These are phyloP conservation scores for Penicillium sp. DNA, from an alignment of 2,329 filamentous ascomycete species.

Conservation along the genomic window DNA sequence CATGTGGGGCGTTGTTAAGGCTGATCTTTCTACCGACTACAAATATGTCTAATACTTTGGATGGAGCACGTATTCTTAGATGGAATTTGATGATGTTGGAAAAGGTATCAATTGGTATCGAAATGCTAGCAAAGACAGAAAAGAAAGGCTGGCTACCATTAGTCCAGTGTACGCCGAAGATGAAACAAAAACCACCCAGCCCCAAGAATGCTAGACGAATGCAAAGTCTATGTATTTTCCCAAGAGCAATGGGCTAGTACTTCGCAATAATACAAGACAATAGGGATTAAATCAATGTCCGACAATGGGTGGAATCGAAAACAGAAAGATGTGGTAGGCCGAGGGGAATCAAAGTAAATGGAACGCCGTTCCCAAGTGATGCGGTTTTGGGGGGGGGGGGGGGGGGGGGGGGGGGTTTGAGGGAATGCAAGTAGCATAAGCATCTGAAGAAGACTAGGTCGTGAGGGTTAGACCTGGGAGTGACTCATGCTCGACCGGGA, in stretches of 20 bases:
- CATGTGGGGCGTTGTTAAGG: constrained; percentile 9
- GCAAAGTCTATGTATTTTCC: background rate
- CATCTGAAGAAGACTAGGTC: background rate
- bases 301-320: background rate
- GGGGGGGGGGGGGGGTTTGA: too few species aligned
- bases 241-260: background rate
- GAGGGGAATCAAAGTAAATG: background rate
- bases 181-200: background rate
- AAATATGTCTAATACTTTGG: too few species aligned
- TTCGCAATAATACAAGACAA: background rate
- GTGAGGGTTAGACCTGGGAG: constrained; percentile 16
- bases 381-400: background rate
- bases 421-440: background rate
- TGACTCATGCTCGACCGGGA: constrained; percentile 38
- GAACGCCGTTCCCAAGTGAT: constrained; percentile 1
- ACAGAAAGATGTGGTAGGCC: background rate
- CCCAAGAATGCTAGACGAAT: background rate
- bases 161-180: background rate
- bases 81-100: background rate
- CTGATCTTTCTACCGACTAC: background rate
- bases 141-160: background rate
- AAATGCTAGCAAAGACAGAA: background rate
- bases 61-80: background rate
- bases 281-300: background rate
- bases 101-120: background rate